Evolutionary conservation across 2,329 filamentous ascomycete genomes (phyloP), one percentile per base, ranked within the genome.

Genomic region (Aspergillus costaricaensis): DNA sequence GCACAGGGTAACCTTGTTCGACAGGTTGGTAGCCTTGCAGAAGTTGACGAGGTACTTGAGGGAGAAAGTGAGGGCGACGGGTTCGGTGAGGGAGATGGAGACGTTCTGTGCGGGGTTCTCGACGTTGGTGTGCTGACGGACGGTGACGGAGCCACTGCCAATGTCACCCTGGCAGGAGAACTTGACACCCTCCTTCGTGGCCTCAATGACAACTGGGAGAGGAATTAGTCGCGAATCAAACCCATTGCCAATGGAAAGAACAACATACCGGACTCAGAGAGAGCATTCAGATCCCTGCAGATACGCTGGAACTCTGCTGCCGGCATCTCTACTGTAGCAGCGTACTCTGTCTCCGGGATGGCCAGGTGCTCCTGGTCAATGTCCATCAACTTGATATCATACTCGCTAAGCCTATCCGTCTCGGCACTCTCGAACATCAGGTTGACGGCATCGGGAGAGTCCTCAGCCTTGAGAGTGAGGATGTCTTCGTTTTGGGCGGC

Each of bases 21-120:
- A 94, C 63, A 99, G 83, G 56, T 87, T 88, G 65, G 92, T 90
- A 36, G 96, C 96, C 83, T 99, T 99, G 90, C 95, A 98, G 83
- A 99, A 99, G 86, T 98, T 98, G 85, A 96, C 91, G 3, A 99
- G 89, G 82, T 99, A 99, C 83, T 99, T 99, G 72, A 99, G 90
- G 36, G 95, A 98, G 83, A 99, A 99, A 53, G 94, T 98, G 65
- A 99, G 86, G 38, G 91, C 85, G 62, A 99, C 95, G 55, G 95
- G 92, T 82, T 99, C 96, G 41, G 87, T 90, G 63, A 99, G 87
- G 74, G 92, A 88, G 77, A 99, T 97, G 67, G 91, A 86, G 70
- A 98, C 90, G 74, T 93, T 91, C 74, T 89, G 83, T 9, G 91
- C 86, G 51, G 91, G 89, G 83, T 98, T 96, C 43, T 98, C 94